A percentile compares a stretch with the other conserved stretches of the same genome.
phyloP scores from a whole-genome alignment of 2,329 filamentous ascomycete genomes.

The Colletotrichum cuscutae region DNA sequence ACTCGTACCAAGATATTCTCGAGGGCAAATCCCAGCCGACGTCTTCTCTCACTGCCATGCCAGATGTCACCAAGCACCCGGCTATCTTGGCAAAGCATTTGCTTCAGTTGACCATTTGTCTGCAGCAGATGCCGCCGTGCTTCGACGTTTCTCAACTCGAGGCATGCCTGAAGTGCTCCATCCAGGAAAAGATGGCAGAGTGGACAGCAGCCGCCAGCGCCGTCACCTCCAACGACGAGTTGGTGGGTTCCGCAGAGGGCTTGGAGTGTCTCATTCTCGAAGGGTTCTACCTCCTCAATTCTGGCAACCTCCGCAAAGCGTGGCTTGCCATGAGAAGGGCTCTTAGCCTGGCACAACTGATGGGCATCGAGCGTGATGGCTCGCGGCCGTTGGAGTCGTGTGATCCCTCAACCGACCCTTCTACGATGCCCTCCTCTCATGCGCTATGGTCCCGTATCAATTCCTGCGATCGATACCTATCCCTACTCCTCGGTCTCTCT shows the following conservation, averaged over 20 bases:
- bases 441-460: constrained; percentile 61
- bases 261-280: constrained; percentile 62
- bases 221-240: constrained; percentile 62
- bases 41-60: constrained; percentile 41
- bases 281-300: constrained; percentile 60
- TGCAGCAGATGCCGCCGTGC: constrained; percentile 56
- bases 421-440: constrained; percentile 24
- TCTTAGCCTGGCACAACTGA: constrained; percentile 60
- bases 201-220: constrained; percentile 48
- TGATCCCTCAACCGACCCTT: constrained; percentile 47
- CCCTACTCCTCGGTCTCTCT: constrained; percentile 61
- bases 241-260: constrained; percentile 62
- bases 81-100: constrained; percentile 58
- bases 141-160: constrained; percentile 42
- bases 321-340: constrained; percentile 64
- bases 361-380: constrained; percentile 55
- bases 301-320: constrained; percentile 63
- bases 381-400: constrained; percentile 49
- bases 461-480: constrained; percentile 60
- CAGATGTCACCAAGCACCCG: constrained; percentile 54
- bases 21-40: constrained; percentile 44
- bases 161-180: constrained; percentile 39
- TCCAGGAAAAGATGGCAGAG: constrained; percentile 42
- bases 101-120: constrained; percentile 55
- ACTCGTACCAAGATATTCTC: constrained; percentile 43